Evolutionary conservation across 2,329 filamentous ascomycete genomes (phyloP).

Genomic region (Chaetomium sp.): DNA sequence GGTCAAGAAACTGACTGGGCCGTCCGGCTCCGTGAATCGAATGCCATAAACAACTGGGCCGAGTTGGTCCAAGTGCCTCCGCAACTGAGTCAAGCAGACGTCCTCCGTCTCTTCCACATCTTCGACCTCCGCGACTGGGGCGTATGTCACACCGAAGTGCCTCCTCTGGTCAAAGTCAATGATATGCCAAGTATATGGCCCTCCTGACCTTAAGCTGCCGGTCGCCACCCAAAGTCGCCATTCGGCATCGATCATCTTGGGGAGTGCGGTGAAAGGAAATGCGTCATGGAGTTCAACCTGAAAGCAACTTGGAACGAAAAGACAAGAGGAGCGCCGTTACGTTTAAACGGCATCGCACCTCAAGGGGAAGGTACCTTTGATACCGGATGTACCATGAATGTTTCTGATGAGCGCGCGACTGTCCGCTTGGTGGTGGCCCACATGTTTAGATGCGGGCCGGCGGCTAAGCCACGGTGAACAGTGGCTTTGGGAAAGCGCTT

Average conservation of each 20-base stretch:
- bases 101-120: slow-evolving; percentile 2
- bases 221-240: neutral
- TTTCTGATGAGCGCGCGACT: no score
- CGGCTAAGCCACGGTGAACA: no score
- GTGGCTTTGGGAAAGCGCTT: no score
- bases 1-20: neutral
- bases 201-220: neutral
- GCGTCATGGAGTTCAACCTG: no score
- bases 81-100: neutral
- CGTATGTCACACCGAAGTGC: slow-evolving; percentile 2
- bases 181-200: slow-evolving; percentile 2
- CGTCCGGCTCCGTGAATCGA: neutral
- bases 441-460: no score
- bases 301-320: no score
- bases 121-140: neutral
- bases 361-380: no score
- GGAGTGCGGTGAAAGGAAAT: neutral
- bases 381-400: no score
- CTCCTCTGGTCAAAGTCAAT: neutral
- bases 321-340: no score
- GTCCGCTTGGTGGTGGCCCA: no score
- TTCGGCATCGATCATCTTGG: neutral
- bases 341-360: no score
- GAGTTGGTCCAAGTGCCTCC: neutral
- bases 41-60: neutral